These are phyloP conservation scores for Barnettozyma botsteinii DNA, from an alignment of 805 yeast genomes.

Conservation along the genomic window DNA sequence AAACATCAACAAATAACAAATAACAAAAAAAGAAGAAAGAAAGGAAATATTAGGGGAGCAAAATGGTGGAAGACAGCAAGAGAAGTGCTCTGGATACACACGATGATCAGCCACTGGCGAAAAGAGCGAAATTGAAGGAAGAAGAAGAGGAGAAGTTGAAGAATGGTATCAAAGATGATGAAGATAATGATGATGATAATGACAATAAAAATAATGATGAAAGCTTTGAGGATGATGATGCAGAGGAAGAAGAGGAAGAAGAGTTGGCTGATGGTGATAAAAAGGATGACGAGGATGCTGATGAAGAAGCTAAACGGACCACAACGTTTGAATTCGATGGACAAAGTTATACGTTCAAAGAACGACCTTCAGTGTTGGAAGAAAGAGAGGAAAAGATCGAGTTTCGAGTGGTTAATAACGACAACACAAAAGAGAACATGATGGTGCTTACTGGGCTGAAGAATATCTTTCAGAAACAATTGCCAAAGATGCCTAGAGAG, in stretches of 20 bases:
- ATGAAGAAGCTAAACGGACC: constrained; percentile 31
- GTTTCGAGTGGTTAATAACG: constrained; percentile 94
- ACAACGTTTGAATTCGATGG: constrained; percentile 58
- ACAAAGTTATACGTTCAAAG: constrained; percentile 73
- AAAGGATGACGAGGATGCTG: constrained; percentile 25
- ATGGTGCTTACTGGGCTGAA: constrained; percentile 92
- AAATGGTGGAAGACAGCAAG: constrained; percentile 16
- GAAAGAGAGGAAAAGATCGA: constrained; percentile 91
- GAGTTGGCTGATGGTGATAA: constrained; percentile 22
- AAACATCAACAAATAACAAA: neutral
- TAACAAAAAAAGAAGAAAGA: neutral
- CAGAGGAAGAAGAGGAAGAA: constrained; percentile 20
- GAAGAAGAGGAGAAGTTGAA: constrained; percentile 23
- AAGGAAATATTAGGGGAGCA: neutral
- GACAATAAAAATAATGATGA: constrained; percentile 23
- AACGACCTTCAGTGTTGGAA: constrained; percentile 89
- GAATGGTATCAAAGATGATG: constrained; percentile 18
- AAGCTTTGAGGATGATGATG: constrained; percentile 19
- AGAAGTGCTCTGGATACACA: constrained; percentile 14
- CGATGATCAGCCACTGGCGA: constrained; percentile 27
- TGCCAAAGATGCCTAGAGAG: constrained; percentile 98
- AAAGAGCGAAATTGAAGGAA: constrained; percentile 23
- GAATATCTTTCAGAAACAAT: constrained; percentile 93
- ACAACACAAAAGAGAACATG: constrained; percentile 77
- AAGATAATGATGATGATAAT: constrained; percentile 20